A percentile compares a stretch with the other conserved stretches of the same genome.
phyloP scores from a whole-genome alignment of 2,329 filamentous ascomycete genomes.

The Scleromitrula shiraiana region DNA sequence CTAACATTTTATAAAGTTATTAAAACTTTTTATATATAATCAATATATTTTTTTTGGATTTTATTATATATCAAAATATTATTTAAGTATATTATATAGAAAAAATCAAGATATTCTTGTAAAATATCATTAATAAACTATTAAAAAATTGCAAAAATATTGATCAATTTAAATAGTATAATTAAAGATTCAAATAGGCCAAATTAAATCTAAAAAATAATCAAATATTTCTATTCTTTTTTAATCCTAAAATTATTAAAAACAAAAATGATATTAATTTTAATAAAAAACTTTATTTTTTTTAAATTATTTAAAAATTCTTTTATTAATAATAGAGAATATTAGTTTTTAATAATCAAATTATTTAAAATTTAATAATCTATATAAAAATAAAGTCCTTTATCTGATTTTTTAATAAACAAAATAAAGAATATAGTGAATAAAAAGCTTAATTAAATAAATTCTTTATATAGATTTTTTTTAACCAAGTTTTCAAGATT shows the following conservation, averaged over 20 bases:
- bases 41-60: too few species aligned
- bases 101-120: background rate
- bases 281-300: background rate
- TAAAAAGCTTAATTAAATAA: background rate
- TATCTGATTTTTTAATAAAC: background rate
- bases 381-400: background rate
- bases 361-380: background rate
- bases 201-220: background rate
- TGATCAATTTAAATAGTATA: background rate
- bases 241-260: background rate
- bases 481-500: background rate
- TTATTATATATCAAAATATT: too few species aligned
- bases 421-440: background rate
- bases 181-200: background rate
- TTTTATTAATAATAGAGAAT: background rate
- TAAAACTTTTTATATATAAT: too few species aligned
- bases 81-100: background rate
- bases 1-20: too few species aligned
- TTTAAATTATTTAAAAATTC: background rate
- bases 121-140: background rate
- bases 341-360: background rate
- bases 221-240: background rate
- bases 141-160: background rate
- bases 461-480: background rate
- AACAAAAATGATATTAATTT: background rate